These are phyloP conservation scores for Phytophthora kernoviae DNA, from an alignment of 352 stramenopile species.

Conservation along the genomic window DNA sequence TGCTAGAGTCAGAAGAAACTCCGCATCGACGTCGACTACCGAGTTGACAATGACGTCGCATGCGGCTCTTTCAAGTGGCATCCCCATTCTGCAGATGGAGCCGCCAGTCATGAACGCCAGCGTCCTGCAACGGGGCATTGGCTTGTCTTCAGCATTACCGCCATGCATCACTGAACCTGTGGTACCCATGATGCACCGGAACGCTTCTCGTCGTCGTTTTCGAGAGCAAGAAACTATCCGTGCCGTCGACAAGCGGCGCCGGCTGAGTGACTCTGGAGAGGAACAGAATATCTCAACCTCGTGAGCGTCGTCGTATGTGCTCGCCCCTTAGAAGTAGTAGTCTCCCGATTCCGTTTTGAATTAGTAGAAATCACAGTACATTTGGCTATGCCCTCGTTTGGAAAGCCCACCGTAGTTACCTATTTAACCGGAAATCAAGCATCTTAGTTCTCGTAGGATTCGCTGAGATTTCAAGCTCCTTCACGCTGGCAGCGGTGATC, in stretches of 20 bases:
- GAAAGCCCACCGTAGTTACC: constrained; percentile 20
- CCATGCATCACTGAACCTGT: constrained; percentile 70
- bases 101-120: constrained; percentile 81
- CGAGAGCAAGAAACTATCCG: constrained; percentile 48
- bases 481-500: not conserved
- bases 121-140: constrained; percentile 62
- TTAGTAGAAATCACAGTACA: constrained; percentile 34
- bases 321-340: constrained; percentile 13
- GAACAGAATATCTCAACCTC: constrained; percentile 66
- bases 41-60: constrained; percentile 9
- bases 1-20: constrained; percentile 73
- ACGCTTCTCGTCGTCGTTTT: constrained; percentile 64
- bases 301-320: constrained; percentile 11
- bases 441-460: constrained; percentile 14
- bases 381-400: constrained; percentile 9
- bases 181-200: constrained; percentile 72
- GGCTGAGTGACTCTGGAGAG: constrained; percentile 51
- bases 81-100: constrained; percentile 60
- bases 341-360: constrained; percentile 29
- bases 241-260: constrained; percentile 61
- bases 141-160: constrained; percentile 43
- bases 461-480: constrained; percentile 12
- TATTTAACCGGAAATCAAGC: constrained; percentile 38
- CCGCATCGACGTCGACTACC: constrained; percentile 13
- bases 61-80: constrained; percentile 36